phyloP scores from a whole-genome alignment of 805 yeast genomes.

The Spathaspora arborariae region DNA sequence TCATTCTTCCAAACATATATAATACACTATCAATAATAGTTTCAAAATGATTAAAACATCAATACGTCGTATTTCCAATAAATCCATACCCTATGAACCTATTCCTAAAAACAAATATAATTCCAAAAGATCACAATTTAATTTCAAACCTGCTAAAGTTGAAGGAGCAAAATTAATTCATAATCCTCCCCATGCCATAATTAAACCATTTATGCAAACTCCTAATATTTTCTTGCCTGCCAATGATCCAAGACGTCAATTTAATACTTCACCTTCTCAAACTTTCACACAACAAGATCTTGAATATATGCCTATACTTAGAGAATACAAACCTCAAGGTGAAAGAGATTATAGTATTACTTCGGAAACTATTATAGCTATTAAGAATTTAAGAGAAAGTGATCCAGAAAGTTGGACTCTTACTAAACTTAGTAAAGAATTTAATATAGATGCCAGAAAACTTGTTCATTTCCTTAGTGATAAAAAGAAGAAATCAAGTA shows the following conservation, averaged over 20 bases:
- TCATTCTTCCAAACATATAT: background rate
- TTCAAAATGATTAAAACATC: conserved; percentile 6
- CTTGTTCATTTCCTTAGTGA: conserved; percentile 6
- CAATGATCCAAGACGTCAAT: conserved; percentile 51
- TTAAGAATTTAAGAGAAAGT: conserved; percentile 47
- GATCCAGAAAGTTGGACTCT: conserved; percentile 67
- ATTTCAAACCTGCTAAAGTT: conserved; percentile 53
- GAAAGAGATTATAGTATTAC: conserved; percentile 52
- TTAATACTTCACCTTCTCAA: conserved; percentile 16
- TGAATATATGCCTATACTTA: conserved; percentile 39
- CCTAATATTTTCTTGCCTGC: conserved; percentile 69
- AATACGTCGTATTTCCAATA: conserved; percentile 9
- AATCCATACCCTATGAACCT: conserved; percentile 28
- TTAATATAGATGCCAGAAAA: conserved; percentile 39
- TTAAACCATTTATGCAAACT: conserved; percentile 48
- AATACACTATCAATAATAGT: background rate
- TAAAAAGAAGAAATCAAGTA: background rate
- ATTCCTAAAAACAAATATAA: conserved; percentile 56
- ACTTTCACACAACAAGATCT: conserved; percentile 33
- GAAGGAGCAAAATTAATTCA: conserved; percentile 58
- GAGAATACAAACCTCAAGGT: conserved; percentile 27
- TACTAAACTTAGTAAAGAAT: conserved; percentile 57
- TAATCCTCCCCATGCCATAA: conserved; percentile 55
- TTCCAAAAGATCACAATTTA: conserved; percentile 59
- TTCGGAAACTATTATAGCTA: conserved; percentile 54